A percentile compares a stretch with the other conserved stretches of the same genome.
Conservation (phyloP, 495 filamentous ascomycete species). For the Hyaloscypha variabilis region DNA sequence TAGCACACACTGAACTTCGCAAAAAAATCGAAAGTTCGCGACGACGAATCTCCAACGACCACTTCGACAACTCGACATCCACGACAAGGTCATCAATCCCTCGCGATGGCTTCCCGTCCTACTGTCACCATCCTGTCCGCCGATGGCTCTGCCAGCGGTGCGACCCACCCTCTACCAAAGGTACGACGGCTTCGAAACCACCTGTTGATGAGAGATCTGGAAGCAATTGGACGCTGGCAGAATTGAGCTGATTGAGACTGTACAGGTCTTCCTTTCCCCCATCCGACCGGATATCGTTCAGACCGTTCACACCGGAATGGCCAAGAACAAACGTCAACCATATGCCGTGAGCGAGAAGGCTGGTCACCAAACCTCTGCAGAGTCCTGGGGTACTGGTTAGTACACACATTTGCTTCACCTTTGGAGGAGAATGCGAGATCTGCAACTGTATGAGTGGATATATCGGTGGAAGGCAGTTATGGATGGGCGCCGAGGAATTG, state of each 20-base stretch:
- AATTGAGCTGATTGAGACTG: conserved; percentile 25
- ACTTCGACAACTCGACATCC: conserved; percentile 29
- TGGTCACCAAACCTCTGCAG: conserved; percentile 98
- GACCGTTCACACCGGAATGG: conserved; percentile 95
- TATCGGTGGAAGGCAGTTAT: no score
- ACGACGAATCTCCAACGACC: conserved; percentile 22
- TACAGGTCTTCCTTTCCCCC: conserved; percentile 82
- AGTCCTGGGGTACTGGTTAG: conserved; percentile 99
- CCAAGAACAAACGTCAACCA: conserved; percentile 99
- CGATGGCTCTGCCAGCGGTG: conserved; percentile 86
- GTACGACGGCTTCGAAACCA: conserved; percentile 21
- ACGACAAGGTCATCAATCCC: conserved; percentile 32
- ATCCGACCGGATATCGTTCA: conserved; percentile 99
- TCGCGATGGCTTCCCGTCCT: conserved; percentile 83
- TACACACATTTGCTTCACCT: conserved; percentile 35
- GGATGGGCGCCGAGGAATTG: not conserved
- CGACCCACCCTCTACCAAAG: conserved; percentile 84
- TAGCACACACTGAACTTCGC: conserved; percentile 17
- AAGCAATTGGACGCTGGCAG: conserved; percentile 4
- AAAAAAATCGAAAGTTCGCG: conserved; percentile 19
- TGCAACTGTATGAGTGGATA: conserved; percentile 3
- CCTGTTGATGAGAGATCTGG: not conserved
- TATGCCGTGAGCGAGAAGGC: conserved; percentile 99
- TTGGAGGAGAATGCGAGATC: conserved; percentile 15
- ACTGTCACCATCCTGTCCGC: conserved; percentile 92